Percentiles rank a stretch among this genome's conserved stretches.
These are phyloP conservation scores for Aspergillus fumigatus DNA, from an alignment of 2,329 filamentous ascomycete species.

Conservation along the genomic window DNA sequence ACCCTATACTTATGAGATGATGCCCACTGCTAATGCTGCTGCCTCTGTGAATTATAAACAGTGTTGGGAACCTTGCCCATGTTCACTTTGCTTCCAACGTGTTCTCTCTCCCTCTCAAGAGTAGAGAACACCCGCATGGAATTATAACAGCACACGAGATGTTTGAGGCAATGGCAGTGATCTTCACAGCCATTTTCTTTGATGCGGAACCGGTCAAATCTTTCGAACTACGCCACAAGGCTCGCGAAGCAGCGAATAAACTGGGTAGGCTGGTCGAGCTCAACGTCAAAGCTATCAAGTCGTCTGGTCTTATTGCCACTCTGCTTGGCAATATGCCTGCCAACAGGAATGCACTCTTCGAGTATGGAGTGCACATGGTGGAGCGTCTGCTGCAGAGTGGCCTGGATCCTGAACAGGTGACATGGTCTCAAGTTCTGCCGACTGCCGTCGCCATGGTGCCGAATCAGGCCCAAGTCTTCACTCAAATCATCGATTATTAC, in stretches of 20 bases:
- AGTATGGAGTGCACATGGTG: constrained; percentile 63
- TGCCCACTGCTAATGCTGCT: neutral
- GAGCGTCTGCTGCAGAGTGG: constrained; percentile 62
- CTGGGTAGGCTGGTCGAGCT: constrained; percentile 60
- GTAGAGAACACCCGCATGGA: constrained; percentile 46
- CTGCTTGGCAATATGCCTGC: constrained; percentile 45
- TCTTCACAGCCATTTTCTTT: constrained; percentile 63
- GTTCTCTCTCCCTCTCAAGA: constrained; percentile 54
- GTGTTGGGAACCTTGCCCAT: constrained; percentile 50
- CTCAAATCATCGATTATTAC: constrained; percentile 69
- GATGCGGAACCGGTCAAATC: constrained; percentile 63
- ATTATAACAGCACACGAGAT: constrained; percentile 55
- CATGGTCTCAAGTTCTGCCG: constrained; percentile 66
- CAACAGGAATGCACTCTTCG: constrained; percentile 53
- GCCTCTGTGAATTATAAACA: constrained; percentile 8
- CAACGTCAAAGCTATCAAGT: constrained; percentile 59
- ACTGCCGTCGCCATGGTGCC: constrained; percentile 64
- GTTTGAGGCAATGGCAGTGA: constrained; percentile 58
- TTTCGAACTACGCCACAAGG: constrained; percentile 59
- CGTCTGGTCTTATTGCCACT: constrained; percentile 52
- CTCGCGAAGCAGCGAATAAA: constrained; percentile 53
- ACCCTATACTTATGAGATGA: neutral
- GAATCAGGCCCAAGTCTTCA: constrained; percentile 68
- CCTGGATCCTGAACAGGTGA: constrained; percentile 60
- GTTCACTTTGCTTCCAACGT: constrained; percentile 52